Conservation (phyloP, 371 early-diverging fungal genomes). For the Scutellospora calospora region DNA sequence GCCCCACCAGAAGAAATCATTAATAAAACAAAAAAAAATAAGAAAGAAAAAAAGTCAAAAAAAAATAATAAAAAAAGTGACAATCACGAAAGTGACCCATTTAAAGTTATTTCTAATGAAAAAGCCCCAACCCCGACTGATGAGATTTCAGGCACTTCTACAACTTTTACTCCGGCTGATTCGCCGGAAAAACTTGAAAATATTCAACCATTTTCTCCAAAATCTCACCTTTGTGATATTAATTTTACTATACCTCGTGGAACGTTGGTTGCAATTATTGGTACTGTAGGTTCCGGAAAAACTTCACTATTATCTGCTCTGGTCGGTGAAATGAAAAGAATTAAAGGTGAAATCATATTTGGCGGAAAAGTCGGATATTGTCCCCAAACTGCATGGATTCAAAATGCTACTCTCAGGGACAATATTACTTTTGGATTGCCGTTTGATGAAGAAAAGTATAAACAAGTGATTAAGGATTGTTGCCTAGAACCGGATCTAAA, state of each 20-base stretch:
- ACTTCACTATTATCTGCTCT: slow-evolving; percentile 44
- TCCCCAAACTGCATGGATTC: slow-evolving; percentile 76
- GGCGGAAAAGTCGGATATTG: slow-evolving; percentile 69
- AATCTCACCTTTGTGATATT: slow-evolving; percentile 70
- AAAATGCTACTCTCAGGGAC: slow-evolving; percentile 73
- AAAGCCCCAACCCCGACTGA: no score
- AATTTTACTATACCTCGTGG: slow-evolving; percentile 72
- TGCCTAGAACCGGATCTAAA: slow-evolving; percentile 76
- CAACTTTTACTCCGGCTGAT: background rate
- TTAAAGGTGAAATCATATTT: slow-evolving; percentile 53
- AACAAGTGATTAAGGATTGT: slow-evolving; percentile 64
- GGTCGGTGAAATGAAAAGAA: slow-evolving; percentile 65
- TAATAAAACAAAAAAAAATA: slow-evolving; percentile 12
- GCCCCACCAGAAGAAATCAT: slow-evolving; percentile 37
- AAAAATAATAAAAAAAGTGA: slow-evolving; percentile 46
- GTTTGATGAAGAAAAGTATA: slow-evolving; percentile 64
- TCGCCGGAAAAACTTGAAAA: slow-evolving; percentile 45
- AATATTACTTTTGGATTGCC: slow-evolving; percentile 77
- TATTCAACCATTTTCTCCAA: slow-evolving; percentile 43
- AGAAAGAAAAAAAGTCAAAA: slow-evolving; percentile 47
- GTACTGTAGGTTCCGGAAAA: slow-evolving; percentile 72
- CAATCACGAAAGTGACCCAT: background rate
- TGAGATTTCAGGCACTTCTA: background rate
- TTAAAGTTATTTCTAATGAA: background rate
- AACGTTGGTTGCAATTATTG: slow-evolving; percentile 70